These are phyloP conservation scores for Fusarium haematococcum DNA, from an alignment of 2,329 filamentous ascomycete genomes.

Conservation along the genomic window DNA sequence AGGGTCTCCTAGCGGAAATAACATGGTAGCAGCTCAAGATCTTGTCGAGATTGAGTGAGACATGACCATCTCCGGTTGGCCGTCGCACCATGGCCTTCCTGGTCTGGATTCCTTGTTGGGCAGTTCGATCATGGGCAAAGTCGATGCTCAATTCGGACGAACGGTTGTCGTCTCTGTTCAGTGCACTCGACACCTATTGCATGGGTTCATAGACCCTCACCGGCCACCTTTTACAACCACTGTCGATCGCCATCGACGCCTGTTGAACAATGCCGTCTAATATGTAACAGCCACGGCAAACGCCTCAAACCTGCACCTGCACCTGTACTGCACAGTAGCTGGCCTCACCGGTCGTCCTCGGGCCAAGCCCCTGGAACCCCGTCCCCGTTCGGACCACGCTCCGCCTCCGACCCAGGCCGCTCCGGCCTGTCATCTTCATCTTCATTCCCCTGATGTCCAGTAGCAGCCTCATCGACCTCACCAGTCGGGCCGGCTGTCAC, in stretches of 20 bases:
- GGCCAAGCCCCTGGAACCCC: constrained; percentile 52
- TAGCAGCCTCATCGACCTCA: constrained; percentile 21
- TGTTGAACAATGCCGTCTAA: not conserved
- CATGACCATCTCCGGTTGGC: constrained; percentile 11
- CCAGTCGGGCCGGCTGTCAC: constrained; percentile 30
- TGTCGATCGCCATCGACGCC: not conserved
- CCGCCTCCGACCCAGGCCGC: not conserved
- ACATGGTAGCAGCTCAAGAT: constrained; percentile 16
- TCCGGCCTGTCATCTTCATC: constrained; percentile 7
- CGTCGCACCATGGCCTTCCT: constrained; percentile 6
- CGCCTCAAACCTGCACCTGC: constrained; percentile 1
- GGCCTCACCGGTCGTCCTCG: constrained; percentile 36
- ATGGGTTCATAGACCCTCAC: not conserved
- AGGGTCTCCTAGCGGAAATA: constrained; percentile 24
- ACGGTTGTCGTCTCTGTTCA: not conserved
- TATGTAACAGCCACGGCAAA: not conserved
- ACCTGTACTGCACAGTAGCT: not conserved
- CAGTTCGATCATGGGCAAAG: not conserved
- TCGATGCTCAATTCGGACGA: not conserved
- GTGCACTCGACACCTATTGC: not conserved
- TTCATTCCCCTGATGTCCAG: constrained; percentile 15
- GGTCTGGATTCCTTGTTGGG: not conserved
- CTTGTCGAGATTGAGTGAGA: constrained; percentile 15
- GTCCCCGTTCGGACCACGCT: constrained; percentile 21
- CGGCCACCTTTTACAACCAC: not conserved